Evolutionary conservation across 306 rosid species (phyloP).

Genomic region (Malus asiatica): DNA sequence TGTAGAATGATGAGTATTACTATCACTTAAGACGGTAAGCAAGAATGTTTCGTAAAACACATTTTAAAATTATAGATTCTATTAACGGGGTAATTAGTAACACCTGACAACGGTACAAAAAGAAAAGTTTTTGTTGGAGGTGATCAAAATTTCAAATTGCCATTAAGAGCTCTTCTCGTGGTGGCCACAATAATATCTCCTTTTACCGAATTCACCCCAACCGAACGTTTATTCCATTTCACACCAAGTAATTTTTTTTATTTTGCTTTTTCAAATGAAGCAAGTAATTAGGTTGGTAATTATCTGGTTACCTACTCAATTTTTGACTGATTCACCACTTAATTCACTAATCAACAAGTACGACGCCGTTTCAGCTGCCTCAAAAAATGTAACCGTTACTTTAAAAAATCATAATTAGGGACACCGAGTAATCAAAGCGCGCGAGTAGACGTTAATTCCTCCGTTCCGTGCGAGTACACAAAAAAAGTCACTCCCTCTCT

Average conservation of each 20-base stretch:
- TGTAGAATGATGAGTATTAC: rapidly evolving
- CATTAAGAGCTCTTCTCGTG: background rate
- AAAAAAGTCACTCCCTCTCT: background rate
- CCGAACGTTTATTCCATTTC: background rate
- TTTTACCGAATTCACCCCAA: background rate
- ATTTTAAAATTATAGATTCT: no score
- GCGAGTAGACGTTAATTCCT: constrained; percentile 19
- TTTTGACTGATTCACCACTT: background rate
- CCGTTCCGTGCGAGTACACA: constrained; percentile 27
- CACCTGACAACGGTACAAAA: background rate
- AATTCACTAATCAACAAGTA: background rate
- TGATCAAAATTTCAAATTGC: background rate
- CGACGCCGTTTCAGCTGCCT: constrained; percentile 26
- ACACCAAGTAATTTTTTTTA: background rate
- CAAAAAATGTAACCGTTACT: constrained; percentile 59
- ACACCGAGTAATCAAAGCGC: constrained; percentile 10
- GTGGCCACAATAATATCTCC: background rate
- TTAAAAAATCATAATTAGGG: constrained; percentile 17
- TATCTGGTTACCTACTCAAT: background rate
- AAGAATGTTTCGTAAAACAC: no score
- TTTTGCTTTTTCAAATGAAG: background rate
- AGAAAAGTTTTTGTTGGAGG: background rate
- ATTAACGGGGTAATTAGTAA: no score
- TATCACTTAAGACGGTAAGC: no score
- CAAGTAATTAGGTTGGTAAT: background rate